Conservation (phyloP, 2,329 filamentous ascomycete species). For the Bimuria novae-zelandiae region DNA sequence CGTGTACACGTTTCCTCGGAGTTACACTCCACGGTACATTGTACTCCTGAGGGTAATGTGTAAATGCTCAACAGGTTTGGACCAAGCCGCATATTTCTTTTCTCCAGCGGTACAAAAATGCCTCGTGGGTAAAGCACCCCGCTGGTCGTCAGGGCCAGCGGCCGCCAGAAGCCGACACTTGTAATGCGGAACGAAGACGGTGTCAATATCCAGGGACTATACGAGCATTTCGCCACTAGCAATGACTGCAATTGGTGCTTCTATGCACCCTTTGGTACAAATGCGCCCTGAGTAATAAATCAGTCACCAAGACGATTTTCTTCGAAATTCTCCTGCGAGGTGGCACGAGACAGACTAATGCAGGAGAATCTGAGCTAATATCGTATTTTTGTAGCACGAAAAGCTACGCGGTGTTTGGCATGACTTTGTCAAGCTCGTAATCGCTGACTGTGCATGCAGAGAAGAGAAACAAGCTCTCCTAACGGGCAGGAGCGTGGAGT, state of each 20-base stretch:
- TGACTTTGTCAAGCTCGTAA: conserved; percentile 29
- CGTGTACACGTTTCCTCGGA: background rate
- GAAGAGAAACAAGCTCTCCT: background rate
- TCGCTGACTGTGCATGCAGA: conserved; percentile 34
- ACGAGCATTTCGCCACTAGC: background rate
- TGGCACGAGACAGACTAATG: background rate
- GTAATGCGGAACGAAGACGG: background rate
- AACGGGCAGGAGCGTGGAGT: conserved; percentile 4
- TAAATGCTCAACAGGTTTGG: background rate
- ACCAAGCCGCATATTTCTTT: background rate
- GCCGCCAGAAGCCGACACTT: background rate
- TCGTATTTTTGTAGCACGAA: too few species aligned
- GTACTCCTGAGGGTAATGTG: background rate
- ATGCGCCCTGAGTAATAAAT: too few species aligned
- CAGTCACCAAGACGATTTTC: background rate
- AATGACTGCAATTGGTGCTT: background rate
- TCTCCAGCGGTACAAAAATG: background rate
- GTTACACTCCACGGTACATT: background rate
- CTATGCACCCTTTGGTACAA: background rate
- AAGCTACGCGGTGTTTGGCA: background rate
- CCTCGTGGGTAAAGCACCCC: background rate
- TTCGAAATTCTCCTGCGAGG: too few species aligned
- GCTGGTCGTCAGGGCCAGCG: background rate
- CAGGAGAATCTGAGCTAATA: background rate
- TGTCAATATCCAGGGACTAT: background rate